Conservation (phyloP, 179 eudicot genomes). For the Nepenthes alata region DNA sequence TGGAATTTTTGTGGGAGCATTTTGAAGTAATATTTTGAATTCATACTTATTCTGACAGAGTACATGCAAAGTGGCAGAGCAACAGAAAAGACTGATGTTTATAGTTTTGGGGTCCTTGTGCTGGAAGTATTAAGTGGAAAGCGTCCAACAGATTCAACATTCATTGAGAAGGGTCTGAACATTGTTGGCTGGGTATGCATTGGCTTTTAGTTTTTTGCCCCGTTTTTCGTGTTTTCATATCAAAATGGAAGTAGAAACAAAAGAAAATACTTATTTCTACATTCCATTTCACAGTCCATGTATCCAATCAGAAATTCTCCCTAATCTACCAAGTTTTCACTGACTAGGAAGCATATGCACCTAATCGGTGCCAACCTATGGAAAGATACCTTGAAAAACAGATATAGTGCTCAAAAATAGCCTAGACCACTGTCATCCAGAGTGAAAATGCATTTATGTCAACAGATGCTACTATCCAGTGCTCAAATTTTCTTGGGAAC, state of each 20-base stretch:
- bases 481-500: no score
- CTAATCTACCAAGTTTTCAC: not conserved
- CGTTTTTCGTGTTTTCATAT: not conserved
- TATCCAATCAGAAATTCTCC: not conserved
- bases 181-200: conserved; percentile 93
- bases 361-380: no score
- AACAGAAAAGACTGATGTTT: conserved; percentile 92
- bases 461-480: no score
- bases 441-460: no score
- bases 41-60: conserved; percentile 31
- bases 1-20: not conserved
- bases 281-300: not conserved
- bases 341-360: no score
- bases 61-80: conserved; percentile 99
- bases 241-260: not conserved
- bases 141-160: conserved; percentile 96
- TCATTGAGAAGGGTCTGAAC: conserved; percentile 94
- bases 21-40: not conserved
- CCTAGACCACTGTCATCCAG: no score
- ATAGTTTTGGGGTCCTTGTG: conserved; percentile 90
- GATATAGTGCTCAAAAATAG: no score
- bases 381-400: no score
- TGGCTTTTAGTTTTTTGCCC: not conserved
- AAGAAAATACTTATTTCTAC: not conserved
- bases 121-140: conserved; percentile 89